Base-by-base conservation (phyloP, 805 yeast genomes). In the Candida patagonica region DNA sequence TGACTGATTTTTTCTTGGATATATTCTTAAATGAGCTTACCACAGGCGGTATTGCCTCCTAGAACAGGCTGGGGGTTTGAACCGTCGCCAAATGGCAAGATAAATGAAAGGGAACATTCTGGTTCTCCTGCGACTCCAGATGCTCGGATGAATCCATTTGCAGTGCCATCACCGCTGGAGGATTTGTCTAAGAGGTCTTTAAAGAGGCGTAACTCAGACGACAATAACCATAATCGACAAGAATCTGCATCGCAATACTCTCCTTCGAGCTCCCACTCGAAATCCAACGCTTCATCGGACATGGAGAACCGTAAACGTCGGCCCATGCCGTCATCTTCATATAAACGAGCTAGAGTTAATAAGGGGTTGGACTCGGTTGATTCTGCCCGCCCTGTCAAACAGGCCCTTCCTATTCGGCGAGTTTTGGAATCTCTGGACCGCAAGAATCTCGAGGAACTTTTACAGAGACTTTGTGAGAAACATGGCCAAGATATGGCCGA, bases 391-490 rank as follows among this genome's bases (percentile, higher is more conserved):
- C n/a, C 26, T 12, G 19, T 39, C 10, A 40, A 87, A 4, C 76
- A 74, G 45, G 68, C 67, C 9, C 67, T 84, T 38, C 82, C 92
- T 3, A 54, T 82, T 15, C 57, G 64, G 35, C 67, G 94, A 43
- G 59, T 81, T 21, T 66, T 85, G 16, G 92, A 85, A 56, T 74
- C 80, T 6, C 62, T 85, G 43, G 82, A 78, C 56, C 71, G 71
- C 40, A 55, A 65, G 37, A 65, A 74, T 31, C 63, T 85, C 26
- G 76, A 74, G 50, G 50, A 51, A 8, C 56, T 85, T 35, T 58
- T 85, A 23, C 62, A 64, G 20, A 62, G 66, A 25, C 62, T 85
- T 37, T 68, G 84, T 23, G 62, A 66, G 9, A 59, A 61, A 20
- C 79, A 80, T 52, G 92, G 92, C 0, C 17, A 17, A 12, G 81